Base-by-base conservation (phyloP, 306 rosid species). In the Fagus crenata region DNA sequence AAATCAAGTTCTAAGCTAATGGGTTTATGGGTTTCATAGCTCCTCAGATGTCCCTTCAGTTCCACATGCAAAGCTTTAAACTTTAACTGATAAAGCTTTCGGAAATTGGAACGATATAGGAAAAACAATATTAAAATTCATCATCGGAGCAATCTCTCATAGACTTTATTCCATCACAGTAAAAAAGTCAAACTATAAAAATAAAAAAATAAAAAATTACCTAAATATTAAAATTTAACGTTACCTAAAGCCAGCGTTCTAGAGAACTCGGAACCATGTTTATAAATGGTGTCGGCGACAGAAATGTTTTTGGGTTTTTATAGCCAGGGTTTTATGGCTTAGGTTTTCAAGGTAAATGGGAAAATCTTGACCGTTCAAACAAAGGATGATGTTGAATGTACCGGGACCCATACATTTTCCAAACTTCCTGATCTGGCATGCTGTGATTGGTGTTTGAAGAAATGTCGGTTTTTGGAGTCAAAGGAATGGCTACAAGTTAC, bases 91-190 rank as follows among this genome's bases (percentile, higher is more conserved):
- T 28, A 46, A 49, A 73, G 74, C 74, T 65, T 82, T 82, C 82
- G 14, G 77, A 58, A 78, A 82, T 78, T 82, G 82, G 85, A 82
- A 82, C 85, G 76, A 82, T 13, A 53, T n/a, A 42, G 51, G 51
- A 46, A 46, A 41, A 55, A 14, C 5, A 11, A 51, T 49, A n/a
- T 18, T 54, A 55, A 36, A 67, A 32, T 14, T 73, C 82, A 77
- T 82, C 85, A 77, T 22, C 6, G 59, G 79, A 82, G 85, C 78
- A 39, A n/a, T 65, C 22, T 37, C 28, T 17, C 13, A 65, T 17
- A 7, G 2, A 46, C 51, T 37, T 14, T 28, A 2, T 1, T 7
- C 63, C 28, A 64, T 6, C 22, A 37, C 70, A 5, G 4, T 17
- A 5, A 37, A 15, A 64, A 15, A 59, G 6, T 22, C 28, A 31